phyloP scores from a whole-genome alignment of 2,329 filamentous ascomycete species.

The Fusarium piperis region DNA sequence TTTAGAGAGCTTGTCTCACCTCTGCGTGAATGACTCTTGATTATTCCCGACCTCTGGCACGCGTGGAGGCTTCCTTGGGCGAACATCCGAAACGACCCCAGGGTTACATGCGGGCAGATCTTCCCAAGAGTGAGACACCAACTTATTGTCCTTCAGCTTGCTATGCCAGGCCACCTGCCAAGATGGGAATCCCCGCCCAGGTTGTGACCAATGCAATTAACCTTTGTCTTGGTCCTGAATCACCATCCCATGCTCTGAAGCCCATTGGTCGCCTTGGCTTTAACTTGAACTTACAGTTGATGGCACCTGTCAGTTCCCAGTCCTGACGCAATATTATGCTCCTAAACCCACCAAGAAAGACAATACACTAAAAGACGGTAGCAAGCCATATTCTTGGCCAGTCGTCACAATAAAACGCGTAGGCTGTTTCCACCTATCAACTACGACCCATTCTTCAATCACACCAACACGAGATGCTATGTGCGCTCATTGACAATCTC shows the following conservation, averaged over 20 bases:
- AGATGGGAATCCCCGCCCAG: background rate
- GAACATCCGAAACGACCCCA: background rate
- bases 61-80: background rate
- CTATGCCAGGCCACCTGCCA: background rate
- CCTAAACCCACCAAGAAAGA: background rate
- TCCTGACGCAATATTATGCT: background rate
- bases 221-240: background rate
- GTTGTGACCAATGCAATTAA: background rate
- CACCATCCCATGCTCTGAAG: background rate
- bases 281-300: background rate
- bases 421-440: background rate
- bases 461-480: background rate
- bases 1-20: conserved; percentile 7
- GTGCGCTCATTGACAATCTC: background rate
- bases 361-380: background rate
- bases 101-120: background rate
- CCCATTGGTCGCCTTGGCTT: background rate
- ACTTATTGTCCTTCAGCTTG: background rate
- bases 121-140: background rate
- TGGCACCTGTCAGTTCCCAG: background rate
- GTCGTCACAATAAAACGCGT: background rate
- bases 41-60: conserved; percentile 7
- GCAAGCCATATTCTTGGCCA: background rate
- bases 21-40: conserved; percentile 9
- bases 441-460: background rate